Evolutionary conservation across 2,329 filamentous ascomycete genomes (phyloP).

Genomic region (Penicillium fuscoglaucum): DNA sequence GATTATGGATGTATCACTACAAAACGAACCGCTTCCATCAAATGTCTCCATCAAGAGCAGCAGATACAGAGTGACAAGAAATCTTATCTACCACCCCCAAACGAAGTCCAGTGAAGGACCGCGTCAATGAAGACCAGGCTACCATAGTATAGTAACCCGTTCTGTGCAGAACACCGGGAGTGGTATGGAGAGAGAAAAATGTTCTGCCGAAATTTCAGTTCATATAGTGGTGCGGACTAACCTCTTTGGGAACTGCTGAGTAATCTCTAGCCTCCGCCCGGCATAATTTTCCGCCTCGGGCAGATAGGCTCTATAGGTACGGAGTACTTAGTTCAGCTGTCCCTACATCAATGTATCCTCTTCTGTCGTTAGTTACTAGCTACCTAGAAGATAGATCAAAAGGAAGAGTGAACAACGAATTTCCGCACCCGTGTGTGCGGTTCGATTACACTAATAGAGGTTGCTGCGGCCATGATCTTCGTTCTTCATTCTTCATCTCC

Average conservation of each 20-base stretch:
- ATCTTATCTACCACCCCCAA: conserved; percentile 64
- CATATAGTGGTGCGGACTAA: conserved; percentile 16
- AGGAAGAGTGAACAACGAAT: not conserved
- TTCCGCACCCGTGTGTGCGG: not conserved
- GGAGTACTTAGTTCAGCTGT: not conserved
- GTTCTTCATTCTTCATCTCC: not conserved
- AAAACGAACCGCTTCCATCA: conserved; percentile 81
- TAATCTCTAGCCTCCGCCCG: not conserved
- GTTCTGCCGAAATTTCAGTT: conserved; percentile 6
- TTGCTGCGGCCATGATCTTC: not conserved
- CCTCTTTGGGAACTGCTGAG: conserved; percentile 18
- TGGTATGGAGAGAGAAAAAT: conserved; percentile 34
- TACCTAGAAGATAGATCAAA: not conserved
- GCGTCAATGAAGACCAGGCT: conserved; percentile 31
- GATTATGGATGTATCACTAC: conserved; percentile 64
- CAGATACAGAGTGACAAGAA: conserved; percentile 74
- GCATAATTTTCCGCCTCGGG: not conserved
- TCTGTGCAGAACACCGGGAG: conserved; percentile 45
- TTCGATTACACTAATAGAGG: not conserved
- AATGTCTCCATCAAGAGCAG: conserved; percentile 71
- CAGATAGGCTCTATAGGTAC: not conserved
- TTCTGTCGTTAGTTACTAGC: too few species aligned
- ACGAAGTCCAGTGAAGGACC: conserved; percentile 43
- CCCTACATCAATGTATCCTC: not conserved
- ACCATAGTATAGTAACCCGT: conserved; percentile 36